These are phyloP conservation scores for Chaetomium strumarium DNA, from an alignment of 2,329 filamentous ascomycete genomes.

Conservation along the genomic window DNA sequence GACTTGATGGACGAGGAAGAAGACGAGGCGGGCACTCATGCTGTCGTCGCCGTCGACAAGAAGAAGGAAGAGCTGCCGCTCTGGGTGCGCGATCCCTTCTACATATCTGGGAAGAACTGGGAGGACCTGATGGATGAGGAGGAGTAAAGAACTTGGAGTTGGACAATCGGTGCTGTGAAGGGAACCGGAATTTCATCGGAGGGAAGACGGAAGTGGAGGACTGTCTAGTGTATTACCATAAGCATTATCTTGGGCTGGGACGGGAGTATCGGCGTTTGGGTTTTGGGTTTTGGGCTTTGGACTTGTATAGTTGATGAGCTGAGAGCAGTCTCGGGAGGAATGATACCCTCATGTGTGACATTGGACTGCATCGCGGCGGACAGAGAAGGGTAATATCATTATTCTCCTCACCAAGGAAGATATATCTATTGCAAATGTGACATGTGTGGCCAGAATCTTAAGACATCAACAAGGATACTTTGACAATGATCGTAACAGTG, in stretches of 20 bases:
- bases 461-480: too few species aligned
- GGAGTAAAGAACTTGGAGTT: neutral
- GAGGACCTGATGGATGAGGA: conserved; percentile 2
- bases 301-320: too few species aligned
- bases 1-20: neutral
- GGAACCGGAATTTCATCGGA: neutral
- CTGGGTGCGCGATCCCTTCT: neutral
- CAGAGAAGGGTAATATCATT: too few species aligned
- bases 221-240: too few species aligned
- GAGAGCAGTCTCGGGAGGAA: too few species aligned
- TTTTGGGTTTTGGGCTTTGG: too few species aligned
- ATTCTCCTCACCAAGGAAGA: too few species aligned
- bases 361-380: too few species aligned
- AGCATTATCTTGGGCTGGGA: neutral
- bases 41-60: neutral
- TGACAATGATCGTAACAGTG: neutral
- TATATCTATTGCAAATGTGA: too few species aligned
- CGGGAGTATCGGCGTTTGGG: neutral
- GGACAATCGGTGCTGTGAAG: neutral
- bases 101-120: neutral
- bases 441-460: too few species aligned
- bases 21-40: neutral
- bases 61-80: neutral
- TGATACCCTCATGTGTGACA: too few species aligned
- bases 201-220: neutral